Percentiles rank a stretch among this genome's conserved stretches.
These are phyloP conservation scores for Nannochloropsis salina DNA, from an alignment of 108 stramenopile genomes.

Conservation along the genomic window DNA sequence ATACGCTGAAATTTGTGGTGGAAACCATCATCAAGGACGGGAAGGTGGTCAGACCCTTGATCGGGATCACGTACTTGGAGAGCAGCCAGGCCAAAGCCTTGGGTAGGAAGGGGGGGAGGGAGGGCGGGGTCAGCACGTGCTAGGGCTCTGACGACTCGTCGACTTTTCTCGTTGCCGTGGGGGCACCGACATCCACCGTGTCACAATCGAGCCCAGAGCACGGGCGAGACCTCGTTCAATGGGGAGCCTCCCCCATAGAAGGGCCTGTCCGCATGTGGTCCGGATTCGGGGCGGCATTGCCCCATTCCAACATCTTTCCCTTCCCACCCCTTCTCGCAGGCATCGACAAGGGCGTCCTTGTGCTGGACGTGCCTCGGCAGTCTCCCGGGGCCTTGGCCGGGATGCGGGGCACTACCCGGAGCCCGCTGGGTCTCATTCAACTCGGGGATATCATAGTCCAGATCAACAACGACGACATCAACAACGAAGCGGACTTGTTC, in stretches of 20 bases:
- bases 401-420: slow-evolving; percentile 34
- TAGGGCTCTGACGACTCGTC: not conserved
- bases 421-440: slow-evolving; percentile 56
- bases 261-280: too few species aligned
- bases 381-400: slow-evolving; percentile 28
- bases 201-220: too few species aligned
- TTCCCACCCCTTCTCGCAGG: slow-evolving; percentile 24
- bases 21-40: slow-evolving; percentile 72
- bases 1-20: slow-evolving; percentile 69
- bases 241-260: too few species aligned
- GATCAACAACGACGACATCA: slow-evolving; percentile 63
- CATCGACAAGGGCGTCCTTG: slow-evolving; percentile 75
- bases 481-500: slow-evolving; percentile 80
- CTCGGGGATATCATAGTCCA: slow-evolving; percentile 86
- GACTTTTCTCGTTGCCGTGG: too few species aligned
- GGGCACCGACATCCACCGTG: not conserved
- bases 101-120: slow-evolving; percentile 35
- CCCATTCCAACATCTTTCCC: too few species aligned
- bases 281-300: too few species aligned
- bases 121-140: not conserved
- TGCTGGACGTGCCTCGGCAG: slow-evolving; percentile 70
- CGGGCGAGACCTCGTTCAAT: too few species aligned
- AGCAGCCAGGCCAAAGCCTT: slow-evolving; percentile 72
- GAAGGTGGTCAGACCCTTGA: slow-evolving; percentile 69
- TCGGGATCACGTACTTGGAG: slow-evolving; percentile 81